Conservation (phyloP, 1,139 yeast genomes). For the Yamadazyma mexicana region DNA sequence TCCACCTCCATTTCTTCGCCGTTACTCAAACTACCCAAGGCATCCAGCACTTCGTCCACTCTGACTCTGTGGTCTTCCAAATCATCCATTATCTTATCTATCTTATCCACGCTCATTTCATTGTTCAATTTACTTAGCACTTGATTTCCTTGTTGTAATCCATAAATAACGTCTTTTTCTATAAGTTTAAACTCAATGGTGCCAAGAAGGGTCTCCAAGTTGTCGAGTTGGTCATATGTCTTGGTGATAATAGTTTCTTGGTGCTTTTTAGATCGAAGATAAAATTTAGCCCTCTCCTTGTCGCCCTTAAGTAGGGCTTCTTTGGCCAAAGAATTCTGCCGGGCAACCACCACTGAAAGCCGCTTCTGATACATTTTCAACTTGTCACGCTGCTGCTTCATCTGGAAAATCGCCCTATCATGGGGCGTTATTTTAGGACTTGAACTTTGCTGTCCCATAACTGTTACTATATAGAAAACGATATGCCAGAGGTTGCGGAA, state of each 20-base stretch:
- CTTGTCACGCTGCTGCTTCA: constrained; percentile 86
- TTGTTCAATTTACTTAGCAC: constrained; percentile 72
- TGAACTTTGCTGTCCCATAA: constrained; percentile 47
- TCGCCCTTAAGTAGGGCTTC: constrained; percentile 56
- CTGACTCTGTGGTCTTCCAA: constrained; percentile 77
- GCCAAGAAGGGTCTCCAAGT: constrained; percentile 68
- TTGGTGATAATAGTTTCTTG: constrained; percentile 69
- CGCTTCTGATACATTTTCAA: constrained; percentile 72
- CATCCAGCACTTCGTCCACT: constrained; percentile 64
- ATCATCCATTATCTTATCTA: constrained; percentile 84
- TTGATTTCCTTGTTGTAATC: constrained; percentile 76
- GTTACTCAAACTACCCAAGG: constrained; percentile 50
- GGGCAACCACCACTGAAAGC: constrained; percentile 53
- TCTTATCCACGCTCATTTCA: constrained; percentile 75
- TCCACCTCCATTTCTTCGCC: constrained; percentile 68
- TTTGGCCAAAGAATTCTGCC: constrained; percentile 60
- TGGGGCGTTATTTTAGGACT: constrained; percentile 70
- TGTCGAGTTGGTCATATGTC: constrained; percentile 76
- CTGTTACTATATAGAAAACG: background rate
- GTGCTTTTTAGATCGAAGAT: constrained; percentile 76
- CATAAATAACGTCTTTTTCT: constrained; percentile 80
- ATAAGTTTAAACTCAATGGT: constrained; percentile 86
- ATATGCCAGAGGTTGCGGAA: no score
- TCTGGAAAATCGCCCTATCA: constrained; percentile 80
- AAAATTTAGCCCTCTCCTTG: constrained; percentile 61